Conservation (phyloP, 768 basidiomycete species). For the Clavulina sp. region DNA sequence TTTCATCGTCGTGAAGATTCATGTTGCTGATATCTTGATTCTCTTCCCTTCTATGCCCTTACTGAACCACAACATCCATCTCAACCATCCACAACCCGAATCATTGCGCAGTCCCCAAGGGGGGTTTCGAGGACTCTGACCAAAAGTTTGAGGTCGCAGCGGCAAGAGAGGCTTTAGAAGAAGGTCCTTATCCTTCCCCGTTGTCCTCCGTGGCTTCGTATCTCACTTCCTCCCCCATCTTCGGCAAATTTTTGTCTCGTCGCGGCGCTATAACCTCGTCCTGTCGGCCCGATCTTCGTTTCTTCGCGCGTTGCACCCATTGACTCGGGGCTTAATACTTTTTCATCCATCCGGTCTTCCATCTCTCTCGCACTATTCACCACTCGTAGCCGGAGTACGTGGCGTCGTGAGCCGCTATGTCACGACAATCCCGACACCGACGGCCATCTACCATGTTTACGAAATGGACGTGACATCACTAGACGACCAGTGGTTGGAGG, state of each 20-base stretch:
- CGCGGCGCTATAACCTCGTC: conserved; percentile 11
- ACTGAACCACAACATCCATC: not conserved
- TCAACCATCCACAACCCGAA: not conserved
- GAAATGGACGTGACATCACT: conserved; percentile 67
- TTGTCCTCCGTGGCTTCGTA: conserved; percentile 41
- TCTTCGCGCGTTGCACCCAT: conserved; percentile 11
- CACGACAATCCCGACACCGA: conserved; percentile 59
- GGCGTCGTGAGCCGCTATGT: conserved; percentile 76
- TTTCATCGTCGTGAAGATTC: not conserved
- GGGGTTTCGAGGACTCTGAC: conserved; percentile 77
- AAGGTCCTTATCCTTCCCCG: conserved; percentile 76
- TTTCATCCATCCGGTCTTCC: conserved; percentile 18
- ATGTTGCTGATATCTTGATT: not conserved
- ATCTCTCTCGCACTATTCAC: not conserved
- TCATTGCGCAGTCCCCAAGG: conserved; percentile 60
- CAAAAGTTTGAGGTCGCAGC: conserved; percentile 70
- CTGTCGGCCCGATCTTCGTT: no score
- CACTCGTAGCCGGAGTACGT: conserved; percentile 58
- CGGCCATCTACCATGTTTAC: conserved; percentile 78
- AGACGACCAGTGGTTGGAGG: conserved; percentile 68
- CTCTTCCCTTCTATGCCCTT: not conserved
- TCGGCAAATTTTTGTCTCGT: conserved; percentile 24
- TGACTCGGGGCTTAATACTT: conserved; percentile 13
- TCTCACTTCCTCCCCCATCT: conserved; percentile 35
- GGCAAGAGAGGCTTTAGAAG: conserved; percentile 83